Conservation (phyloP, 2,329 filamentous ascomycete genomes). For the Zopfia rhizophila region DNA sequence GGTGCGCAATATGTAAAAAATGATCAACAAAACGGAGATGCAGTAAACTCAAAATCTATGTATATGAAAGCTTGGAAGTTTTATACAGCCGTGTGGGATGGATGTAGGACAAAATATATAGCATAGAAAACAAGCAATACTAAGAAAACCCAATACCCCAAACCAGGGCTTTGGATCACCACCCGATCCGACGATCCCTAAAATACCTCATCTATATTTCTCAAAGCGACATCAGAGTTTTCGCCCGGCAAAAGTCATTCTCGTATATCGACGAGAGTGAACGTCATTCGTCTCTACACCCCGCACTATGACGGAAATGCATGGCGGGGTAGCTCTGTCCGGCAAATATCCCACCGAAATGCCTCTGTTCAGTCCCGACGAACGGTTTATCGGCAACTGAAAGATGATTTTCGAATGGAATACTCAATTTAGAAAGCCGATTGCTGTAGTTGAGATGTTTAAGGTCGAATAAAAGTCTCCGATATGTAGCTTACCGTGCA, state of each 20-base stretch:
- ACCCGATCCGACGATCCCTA: slow-evolving; percentile 1
- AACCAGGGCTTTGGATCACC: slow-evolving; percentile 1
- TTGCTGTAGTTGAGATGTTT: too few species aligned
- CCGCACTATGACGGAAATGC: slow-evolving; percentile 29
- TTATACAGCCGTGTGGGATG: too few species aligned
- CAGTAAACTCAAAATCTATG: not conserved
- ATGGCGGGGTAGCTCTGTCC: slow-evolving; percentile 24
- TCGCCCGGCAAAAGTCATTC: slow-evolving; percentile 26
- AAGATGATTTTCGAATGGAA: not conserved
- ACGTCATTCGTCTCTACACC: slow-evolving; percentile 17
- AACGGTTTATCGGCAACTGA: slow-evolving; percentile 9
- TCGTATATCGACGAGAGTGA: slow-evolving; percentile 10
- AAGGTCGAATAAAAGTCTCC: too few species aligned
- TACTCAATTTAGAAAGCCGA: slow-evolving; percentile 18
- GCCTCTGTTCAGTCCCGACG: too few species aligned
- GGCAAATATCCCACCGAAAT: slow-evolving; percentile 23
- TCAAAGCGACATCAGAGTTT: too few species aligned
- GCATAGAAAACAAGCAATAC: not conserved
- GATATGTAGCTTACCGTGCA: too few species aligned
- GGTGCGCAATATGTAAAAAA: not conserved
- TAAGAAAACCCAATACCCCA: slow-evolving; percentile 1
- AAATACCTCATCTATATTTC: slow-evolving; percentile 20
- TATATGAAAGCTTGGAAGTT: too few species aligned
- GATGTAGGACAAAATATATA: too few species aligned
- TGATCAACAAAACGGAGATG: slow-evolving; percentile 1